Base-by-base conservation (phyloP, 306 rosid genomes). In the Gynostemma pentaphyllum region DNA sequence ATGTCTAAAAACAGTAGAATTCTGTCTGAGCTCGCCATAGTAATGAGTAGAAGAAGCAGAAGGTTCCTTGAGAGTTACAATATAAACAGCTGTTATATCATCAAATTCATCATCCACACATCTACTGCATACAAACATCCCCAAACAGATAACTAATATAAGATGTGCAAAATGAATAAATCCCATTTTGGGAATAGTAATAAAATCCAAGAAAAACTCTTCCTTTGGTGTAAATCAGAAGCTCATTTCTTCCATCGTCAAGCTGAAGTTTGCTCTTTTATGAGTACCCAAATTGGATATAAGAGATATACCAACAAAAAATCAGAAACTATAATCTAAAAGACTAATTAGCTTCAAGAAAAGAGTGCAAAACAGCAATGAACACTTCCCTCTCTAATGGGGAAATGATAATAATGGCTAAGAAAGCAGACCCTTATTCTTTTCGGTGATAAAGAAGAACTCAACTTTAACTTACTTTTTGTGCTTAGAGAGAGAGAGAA, bases 31-130 rank as follows among this genome's bases (percentile, higher is more conserved):
- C 79, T 82, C 87, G 53, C 70, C 72, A 36, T 72, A 72, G 64
- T 75, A 78, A 78, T 79, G 88, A 76, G 80, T 73, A 14, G 65
- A 2, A 56, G 82, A 2, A 56, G 82, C 39, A 65, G 89, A 83
- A 76, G 85, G 72, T 70, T 86, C 78, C 77, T 73, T 86, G 26
- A 94, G 79, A 67, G 88, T 80, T 62, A 94, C 95, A 62, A 94
- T 86, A 67, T 94, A 88, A 32, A 94, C 89, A 67, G 78, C 83
- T 9, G 92, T 36, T 65, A 59, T 66, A 64, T 68, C 76, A 60
- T 75, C 85, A 16, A 78, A 80, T 72, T 57, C 85, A 37, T 69
- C 84, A 37, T 69, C 84, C 47, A 74, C 73, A 62, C 97, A 82
- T n/a, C 70, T 67, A 49, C 78, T 64, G 56, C 81, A 75, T 11